A percentile compares a stretch with the other conserved stretches of the same genome.
phyloP scores from a whole-genome alignment of 345 rosid genomes.

The Corchorus olitorius region DNA sequence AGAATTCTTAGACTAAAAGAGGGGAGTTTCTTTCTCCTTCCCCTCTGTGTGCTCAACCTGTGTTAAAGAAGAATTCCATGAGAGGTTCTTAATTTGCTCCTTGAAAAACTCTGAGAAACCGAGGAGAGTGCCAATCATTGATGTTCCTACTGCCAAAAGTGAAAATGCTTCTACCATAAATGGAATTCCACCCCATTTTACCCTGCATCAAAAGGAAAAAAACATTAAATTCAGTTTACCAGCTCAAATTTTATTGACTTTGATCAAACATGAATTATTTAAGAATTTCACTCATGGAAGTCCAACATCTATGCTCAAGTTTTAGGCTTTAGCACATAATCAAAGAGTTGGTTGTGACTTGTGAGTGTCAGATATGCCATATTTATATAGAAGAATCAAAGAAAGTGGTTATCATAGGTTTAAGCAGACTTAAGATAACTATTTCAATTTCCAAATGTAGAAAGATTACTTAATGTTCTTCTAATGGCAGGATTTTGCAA shows the following conservation, averaged over 20 bases:
- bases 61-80: constrained; percentile 15
- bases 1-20: neutral
- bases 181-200: constrained; percentile 54
- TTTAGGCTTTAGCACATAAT: neutral
- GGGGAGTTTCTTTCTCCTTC: neutral
- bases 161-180: constrained; percentile 66
- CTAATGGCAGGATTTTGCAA: neutral
- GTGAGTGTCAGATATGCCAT: neutral
- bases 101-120: constrained; percentile 70
- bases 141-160: constrained; percentile 63
- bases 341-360: neutral
- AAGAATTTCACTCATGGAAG: neutral
- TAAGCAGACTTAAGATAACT: neutral
- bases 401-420: neutral
- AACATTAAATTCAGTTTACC: neutral
- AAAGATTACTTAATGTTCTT: neutral
- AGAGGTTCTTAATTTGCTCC: constrained; percentile 46
- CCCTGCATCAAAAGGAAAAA: constrained; percentile 30
- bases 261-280: neutral
- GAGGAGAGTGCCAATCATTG: constrained; percentile 56
- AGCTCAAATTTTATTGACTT: neutral
- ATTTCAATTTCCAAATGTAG: neutral
- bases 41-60: neutral
- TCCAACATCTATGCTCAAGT: neutral
- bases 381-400: neutral